phyloP scores from a whole-genome alignment of 1,139 yeast genomes.

The Eremothecium coryli region DNA sequence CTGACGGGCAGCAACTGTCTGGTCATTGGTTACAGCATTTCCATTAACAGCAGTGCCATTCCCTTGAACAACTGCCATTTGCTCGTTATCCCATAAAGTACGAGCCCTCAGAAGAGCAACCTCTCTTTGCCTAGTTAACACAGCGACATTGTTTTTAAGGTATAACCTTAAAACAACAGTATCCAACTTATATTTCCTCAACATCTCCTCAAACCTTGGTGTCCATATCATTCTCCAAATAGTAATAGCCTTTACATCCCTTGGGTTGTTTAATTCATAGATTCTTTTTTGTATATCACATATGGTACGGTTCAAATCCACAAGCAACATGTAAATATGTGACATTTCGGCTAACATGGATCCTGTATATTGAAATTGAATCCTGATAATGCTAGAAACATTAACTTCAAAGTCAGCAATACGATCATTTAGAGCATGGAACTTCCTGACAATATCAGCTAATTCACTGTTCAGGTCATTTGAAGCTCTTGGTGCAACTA shows the following conservation, averaged over 20 bases:
- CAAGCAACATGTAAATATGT: constrained; percentile 26
- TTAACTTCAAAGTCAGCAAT: constrained; percentile 31
- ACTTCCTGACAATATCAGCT: constrained; percentile 27
- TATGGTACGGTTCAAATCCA: constrained; percentile 28
- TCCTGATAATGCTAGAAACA: constrained; percentile 30
- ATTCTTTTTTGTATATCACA: constrained; percentile 23
- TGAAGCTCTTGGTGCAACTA: constrained; percentile 27
- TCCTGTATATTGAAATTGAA: constrained; percentile 31
- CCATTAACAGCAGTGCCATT: constrained; percentile 2
- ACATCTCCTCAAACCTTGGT: constrained; percentile 22
- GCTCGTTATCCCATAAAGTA: constrained; percentile 11
- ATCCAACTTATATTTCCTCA: constrained; percentile 26
- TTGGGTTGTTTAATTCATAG: constrained; percentile 14
- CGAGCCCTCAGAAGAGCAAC: constrained; percentile 25
- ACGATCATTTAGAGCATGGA: constrained; percentile 27
- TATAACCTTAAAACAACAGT: constrained; percentile 28
- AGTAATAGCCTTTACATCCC: constrained; percentile 22
- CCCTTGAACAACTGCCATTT: constrained; percentile 2
- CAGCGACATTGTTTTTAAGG: constrained; percentile 28
- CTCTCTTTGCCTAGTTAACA: constrained; percentile 30
- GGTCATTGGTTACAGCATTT: constrained; percentile 1
- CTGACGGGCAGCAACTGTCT: constrained; percentile 3
- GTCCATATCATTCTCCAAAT: constrained; percentile 27
- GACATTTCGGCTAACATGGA: constrained; percentile 30
- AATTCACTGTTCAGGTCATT: constrained; percentile 25